Evolutionary conservation across 2,329 filamentous ascomycete species (phyloP), one percentile per base, ranked within the genome.

Genomic region (Aspergillus tamarii): DNA sequence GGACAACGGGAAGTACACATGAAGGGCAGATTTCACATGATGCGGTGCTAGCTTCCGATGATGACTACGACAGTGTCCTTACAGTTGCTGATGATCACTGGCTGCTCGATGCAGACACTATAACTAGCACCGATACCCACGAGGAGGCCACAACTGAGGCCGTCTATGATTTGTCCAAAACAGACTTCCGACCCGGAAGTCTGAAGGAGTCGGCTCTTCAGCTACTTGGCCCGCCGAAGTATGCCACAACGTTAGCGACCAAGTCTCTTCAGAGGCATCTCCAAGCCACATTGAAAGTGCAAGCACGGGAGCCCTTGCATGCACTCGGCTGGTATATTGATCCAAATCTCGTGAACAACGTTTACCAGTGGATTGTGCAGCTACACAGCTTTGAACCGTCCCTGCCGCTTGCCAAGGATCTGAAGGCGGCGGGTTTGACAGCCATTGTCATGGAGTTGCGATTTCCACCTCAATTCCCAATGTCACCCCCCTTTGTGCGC

Each of bases 361-460:
- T 93, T 66, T 97, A 95, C 72, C 93, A 96, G 72, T 96, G 93
- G 93, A 93, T 96, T 63, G 88, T 96, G 7, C 91, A 97, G 75
- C 81, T 97, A 1, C 94, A 97, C 75, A 92, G 89, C 50, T 96
- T 97, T 71, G 89, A 93, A 28, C 67, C 80, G 0, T 75, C 80
- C 1, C 82, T 95, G 0, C 91, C 91, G 0, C 82, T 97, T 1
- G 89, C 91, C 0, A 74, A 85, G 59, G 93, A 97, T 72, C 92
- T 97, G 87, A 87, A 89, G 74, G 70, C 74, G 2, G 82, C 81
- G 1, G 83, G 82, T 0, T 69, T 90, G 62, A 85, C 83, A 26
- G 93, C 91, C 72, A 81, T 97, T 45, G 88, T 96, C 0, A 78
- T 96, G 12, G 94, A 97, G 77, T 81, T 97, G 48, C 91, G 92